Conservation (phyloP, 495 filamentous ascomycete genomes). For the Xylaria castorea region DNA sequence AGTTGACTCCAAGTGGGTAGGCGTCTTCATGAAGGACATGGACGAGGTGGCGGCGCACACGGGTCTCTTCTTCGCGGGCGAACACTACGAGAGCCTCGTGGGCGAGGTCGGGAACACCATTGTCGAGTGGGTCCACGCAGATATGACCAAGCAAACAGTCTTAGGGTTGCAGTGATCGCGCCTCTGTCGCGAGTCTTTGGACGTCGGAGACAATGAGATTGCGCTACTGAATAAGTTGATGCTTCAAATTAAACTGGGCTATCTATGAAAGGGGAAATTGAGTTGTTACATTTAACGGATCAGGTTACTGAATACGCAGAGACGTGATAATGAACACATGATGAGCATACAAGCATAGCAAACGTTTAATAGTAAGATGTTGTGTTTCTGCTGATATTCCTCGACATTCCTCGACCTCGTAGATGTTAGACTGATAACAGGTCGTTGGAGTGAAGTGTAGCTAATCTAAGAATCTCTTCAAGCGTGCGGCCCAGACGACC, state of each 20-base stretch:
- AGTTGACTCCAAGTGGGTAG: slow-evolving; percentile 73
- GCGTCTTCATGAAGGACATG: slow-evolving; percentile 78
- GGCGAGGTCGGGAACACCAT: slow-evolving; percentile 74
- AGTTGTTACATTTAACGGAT: background rate
- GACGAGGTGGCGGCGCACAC: slow-evolving; percentile 89
- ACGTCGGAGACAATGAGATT: background rate
- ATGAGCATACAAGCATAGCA: background rate
- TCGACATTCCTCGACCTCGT: no score
- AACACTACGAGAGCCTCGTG: slow-evolving; percentile 77
- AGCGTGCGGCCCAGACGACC: no score
- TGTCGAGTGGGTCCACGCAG: slow-evolving; percentile 74
- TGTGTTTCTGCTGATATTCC: background rate
- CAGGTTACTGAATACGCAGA: background rate
- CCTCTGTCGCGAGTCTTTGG: background rate
- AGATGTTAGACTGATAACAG: background rate
- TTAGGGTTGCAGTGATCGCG: slow-evolving; percentile 33
- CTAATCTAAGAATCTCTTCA: no score
- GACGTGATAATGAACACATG: background rate
- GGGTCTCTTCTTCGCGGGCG: slow-evolving; percentile 74
- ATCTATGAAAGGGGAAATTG: background rate
- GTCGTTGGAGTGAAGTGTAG: no score
- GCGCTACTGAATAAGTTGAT: background rate
- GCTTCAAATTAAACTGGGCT: background rate
- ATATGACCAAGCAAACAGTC: slow-evolving; percentile 46
- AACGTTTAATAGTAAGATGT: background rate